Evolutionary conservation across 805 yeast species (phyloP).

Genomic region (Hanseniaspora jakobsenii): DNA sequence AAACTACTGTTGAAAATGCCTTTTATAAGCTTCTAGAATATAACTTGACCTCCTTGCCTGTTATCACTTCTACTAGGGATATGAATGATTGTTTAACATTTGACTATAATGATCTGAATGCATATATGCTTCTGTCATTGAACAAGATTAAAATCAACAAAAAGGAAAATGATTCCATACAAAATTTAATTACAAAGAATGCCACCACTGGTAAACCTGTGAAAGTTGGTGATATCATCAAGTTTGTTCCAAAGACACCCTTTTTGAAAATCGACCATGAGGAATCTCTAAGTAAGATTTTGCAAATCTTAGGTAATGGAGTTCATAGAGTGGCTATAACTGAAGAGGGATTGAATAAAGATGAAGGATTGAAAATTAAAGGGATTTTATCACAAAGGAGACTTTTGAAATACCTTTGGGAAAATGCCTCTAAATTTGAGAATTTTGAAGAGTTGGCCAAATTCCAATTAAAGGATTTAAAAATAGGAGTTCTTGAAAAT

Average conservation of each 20-base stretch:
- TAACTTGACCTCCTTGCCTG: constrained; percentile 79
- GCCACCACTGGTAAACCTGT: constrained; percentile 85
- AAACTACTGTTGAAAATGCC: constrained; percentile 69
- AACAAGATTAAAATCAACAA: constrained; percentile 44
- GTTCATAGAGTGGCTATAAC: constrained; percentile 87
- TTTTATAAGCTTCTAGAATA: constrained; percentile 63
- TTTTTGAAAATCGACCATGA: constrained; percentile 63
- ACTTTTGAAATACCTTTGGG: constrained; percentile 76
- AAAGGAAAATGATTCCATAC: constrained; percentile 17
- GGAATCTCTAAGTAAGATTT: constrained; percentile 59
- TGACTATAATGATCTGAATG: constrained; percentile 83
- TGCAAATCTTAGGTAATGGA: constrained; percentile 84
- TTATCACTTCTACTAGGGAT: constrained; percentile 26
- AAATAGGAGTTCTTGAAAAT: constrained; percentile 50
- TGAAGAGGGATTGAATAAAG: constrained; percentile 28
- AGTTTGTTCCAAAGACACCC: constrained; percentile 77
- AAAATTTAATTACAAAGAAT: constrained; percentile 28
- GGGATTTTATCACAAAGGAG: constrained; percentile 90
- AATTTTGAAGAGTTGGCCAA: constrained; percentile 64
- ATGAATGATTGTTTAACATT: constrained; percentile 61
- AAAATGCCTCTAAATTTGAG: constrained; percentile 77
- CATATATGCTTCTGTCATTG: constrained; percentile 72
- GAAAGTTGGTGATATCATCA: constrained; percentile 79
- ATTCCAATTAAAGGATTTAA: constrained; percentile 55
- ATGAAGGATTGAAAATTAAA: constrained; percentile 43